These are phyloP conservation scores for Toxicodendron radicans DNA, from an alignment of 345 rosid species.

Conservation along the genomic window DNA sequence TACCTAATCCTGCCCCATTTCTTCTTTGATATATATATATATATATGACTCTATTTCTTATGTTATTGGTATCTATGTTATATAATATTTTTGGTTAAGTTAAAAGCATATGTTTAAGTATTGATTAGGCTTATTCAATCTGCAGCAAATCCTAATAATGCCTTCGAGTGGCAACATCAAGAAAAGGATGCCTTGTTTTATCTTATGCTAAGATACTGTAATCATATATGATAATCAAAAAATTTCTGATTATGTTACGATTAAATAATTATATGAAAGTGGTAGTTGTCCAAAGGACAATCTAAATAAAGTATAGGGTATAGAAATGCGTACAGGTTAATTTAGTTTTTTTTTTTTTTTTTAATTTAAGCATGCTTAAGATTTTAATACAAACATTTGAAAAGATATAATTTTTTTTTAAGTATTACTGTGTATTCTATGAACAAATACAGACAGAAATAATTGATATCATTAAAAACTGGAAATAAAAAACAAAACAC, in stretches of 20 bases:
- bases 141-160: constrained; percentile 32
- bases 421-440: too few relatives aligned
- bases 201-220: constrained; percentile 1
- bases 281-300: neutral
- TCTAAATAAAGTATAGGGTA: neutral
- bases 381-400: too few relatives aligned
- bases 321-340: neutral
- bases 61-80: constrained; percentile 31
- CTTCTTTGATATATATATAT: too few relatives aligned
- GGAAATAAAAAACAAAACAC: too few relatives aligned
- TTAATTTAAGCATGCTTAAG: too few relatives aligned
- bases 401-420: too few relatives aligned
- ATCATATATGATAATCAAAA: neutral
- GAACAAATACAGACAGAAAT: too few relatives aligned
- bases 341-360: neutral
- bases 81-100: neutral
- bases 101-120: neutral
- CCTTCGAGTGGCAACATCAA: constrained; percentile 33
- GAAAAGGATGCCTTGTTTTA: constrained; percentile 26
- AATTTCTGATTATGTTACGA: neutral
- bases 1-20: constrained; percentile 39
- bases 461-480: too few relatives aligned
- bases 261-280: constrained; percentile 10
- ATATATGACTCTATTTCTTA: constrained; percentile 24
- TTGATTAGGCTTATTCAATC: neutral